A percentile compares a stretch with the other conserved stretches of the same genome.
These are phyloP conservation scores for Verticillium nonalfalfae DNA, from an alignment of 2,329 filamentous ascomycete species.

Conservation along the genomic window DNA sequence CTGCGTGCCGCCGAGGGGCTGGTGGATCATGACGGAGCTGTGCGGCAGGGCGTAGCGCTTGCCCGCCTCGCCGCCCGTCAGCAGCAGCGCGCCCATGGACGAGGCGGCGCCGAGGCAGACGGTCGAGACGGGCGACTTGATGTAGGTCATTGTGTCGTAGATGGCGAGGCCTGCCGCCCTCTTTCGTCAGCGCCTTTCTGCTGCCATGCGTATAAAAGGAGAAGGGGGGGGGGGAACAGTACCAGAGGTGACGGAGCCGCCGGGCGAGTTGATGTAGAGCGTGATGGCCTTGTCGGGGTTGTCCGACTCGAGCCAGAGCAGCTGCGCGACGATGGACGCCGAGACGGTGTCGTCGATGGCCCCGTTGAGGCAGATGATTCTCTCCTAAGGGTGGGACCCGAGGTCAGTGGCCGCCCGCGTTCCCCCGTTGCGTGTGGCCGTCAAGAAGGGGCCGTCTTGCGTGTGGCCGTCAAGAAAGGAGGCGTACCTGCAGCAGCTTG, in stretches of 20 bases:
- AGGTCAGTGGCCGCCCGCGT: too few relatives aligned
- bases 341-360: constrained; percentile 85
- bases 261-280: constrained; percentile 96
- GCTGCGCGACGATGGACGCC: constrained; percentile 90
- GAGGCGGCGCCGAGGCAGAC: constrained; percentile 94
- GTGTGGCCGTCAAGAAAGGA: background rate
- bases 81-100: constrained; percentile 85
- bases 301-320: constrained; percentile 97
- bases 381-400: constrained; percentile 51
- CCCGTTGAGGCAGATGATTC: constrained; percentile 90
- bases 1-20: constrained; percentile 71
- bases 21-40: constrained; percentile 93
- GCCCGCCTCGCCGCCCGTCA: constrained; percentile 78
- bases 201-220: too few relatives aligned
- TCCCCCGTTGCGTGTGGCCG: too few relatives aligned
- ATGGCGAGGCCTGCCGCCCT: constrained; percentile 61
- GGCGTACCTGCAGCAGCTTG: constrained; percentile 62
- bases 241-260: constrained; percentile 77
- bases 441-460: too few relatives aligned
- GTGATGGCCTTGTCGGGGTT: constrained; percentile 91
- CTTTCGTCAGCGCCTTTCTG: too few relatives aligned
- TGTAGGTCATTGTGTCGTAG: constrained; percentile 99
- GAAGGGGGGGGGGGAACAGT: constrained; percentile 7
- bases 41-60: constrained; percentile 90
- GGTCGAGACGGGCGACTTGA: constrained; percentile 84